Base-by-base conservation (phyloP, 2,329 filamentous ascomycete species). In the Cyclaneusma minus region DNA sequence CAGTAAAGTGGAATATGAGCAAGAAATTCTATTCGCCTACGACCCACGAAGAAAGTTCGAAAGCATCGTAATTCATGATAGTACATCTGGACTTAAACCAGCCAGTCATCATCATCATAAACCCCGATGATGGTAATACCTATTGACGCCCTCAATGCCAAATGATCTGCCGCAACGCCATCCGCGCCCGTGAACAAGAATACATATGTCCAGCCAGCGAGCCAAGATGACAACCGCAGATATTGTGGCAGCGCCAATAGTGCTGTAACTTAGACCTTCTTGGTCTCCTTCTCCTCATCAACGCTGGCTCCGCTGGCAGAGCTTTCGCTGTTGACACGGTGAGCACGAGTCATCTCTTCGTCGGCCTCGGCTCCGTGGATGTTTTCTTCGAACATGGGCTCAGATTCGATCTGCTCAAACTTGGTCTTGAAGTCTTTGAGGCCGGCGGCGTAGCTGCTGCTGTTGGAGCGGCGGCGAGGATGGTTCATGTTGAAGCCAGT, bases 341-440 rank as follows among this genome's bases (percentile, higher is more conserved):
- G 35, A 31, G 41, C 34, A 26, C 8, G 34, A 31, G 25, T 43
- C 33, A 22, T 41, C 33, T 37, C 29, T 5, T 40, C 39, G 14
- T 44, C 41, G 11, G 13, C 14, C 7, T 54, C 43, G 11, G 74
- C 64, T 16, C 81, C 83, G 45, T 91, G 82, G 32, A 89, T 35
- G 29, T 69, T 67, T 55, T 94, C 85, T 51, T 95, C 84, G 40
- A 93, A 93, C 45, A 92, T 80, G 21, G 84, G 85, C 45, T 95
- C 87, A 11, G 70, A 64, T 43, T 95, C 89, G 49, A 83, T 66
- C 41, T 80, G 63, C 55, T 98, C 89, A 50, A 94, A 95, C 60
- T 98, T 98, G 55, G 85, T 92, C 67, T 89, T 91, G 60, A 93
- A 82, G 50, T 85, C 71, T 33, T 68, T 65, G 41, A 82, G 59